phyloP scores from a whole-genome alignment of 2,329 filamentous ascomycete genomes.

The Colletotrichum lini region DNA sequence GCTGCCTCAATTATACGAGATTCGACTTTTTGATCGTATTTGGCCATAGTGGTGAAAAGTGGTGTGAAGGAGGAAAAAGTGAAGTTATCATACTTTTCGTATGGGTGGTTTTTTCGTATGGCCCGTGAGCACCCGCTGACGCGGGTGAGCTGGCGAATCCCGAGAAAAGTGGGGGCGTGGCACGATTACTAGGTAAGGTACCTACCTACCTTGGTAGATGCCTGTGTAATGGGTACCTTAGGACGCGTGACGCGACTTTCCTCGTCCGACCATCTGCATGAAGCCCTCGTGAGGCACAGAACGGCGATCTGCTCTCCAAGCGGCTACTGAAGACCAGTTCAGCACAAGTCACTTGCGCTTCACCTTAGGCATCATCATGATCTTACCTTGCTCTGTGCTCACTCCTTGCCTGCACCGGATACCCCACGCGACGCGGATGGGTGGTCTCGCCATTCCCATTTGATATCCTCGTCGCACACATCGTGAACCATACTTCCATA shows the following conservation, averaged over 20 bases:
- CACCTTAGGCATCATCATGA: slow-evolving; percentile 23
- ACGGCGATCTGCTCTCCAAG: slow-evolving; percentile 3
- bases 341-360: not conserved
- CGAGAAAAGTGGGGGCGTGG: too few relatives aligned
- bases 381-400: not conserved
- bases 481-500: not conserved
- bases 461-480: not conserved
- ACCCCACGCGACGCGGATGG: not conserved
- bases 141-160: too few relatives aligned
- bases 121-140: too few relatives aligned
- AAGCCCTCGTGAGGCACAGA: slow-evolving; percentile 34
- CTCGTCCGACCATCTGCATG: slow-evolving; percentile 16
- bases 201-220: too few relatives aligned
- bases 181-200: too few relatives aligned
- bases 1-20: too few relatives aligned
- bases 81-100: too few relatives aligned
- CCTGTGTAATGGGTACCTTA: too few relatives aligned
- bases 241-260: slow-evolving; percentile 38
- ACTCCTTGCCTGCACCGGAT: not conserved
- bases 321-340: not conserved
- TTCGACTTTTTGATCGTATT: too few relatives aligned
- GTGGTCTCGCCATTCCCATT: not conserved
- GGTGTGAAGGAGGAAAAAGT: too few relatives aligned
- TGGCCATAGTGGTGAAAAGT: too few relatives aligned
- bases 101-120: too few relatives aligned